phyloP scores from a whole-genome alignment of 306 rosid species.

The Castanospermum australe region DNA sequence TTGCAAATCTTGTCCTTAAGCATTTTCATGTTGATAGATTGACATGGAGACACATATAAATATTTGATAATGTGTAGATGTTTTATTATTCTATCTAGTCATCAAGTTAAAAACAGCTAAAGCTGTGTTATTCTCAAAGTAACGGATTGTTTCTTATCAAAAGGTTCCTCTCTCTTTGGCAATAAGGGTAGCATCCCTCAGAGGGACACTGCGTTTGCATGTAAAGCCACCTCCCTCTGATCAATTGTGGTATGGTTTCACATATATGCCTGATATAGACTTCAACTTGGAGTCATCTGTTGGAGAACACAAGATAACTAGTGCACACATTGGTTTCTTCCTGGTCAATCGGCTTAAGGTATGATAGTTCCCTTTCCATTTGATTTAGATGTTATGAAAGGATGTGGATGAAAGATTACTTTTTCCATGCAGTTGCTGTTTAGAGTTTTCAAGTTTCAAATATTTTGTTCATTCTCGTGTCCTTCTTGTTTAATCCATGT shows the following conservation, averaged over 20 bases:
- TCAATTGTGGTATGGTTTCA: conserved; percentile 86
- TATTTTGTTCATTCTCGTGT: not conserved
- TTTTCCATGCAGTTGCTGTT: not conserved
- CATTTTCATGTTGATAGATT: conserved; percentile 16
- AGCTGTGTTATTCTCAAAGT: conserved; percentile 17
- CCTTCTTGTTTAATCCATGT: not conserved
- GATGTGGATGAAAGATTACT: not conserved
- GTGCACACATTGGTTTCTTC: conserved; percentile 62
- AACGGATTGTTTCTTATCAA: conserved; percentile 35
- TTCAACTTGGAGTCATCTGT: conserved; percentile 75
- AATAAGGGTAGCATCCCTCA: conserved; percentile 73
- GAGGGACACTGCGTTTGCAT: conserved; percentile 82
- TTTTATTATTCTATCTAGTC: conserved; percentile 8
- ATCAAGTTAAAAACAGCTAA: conserved; percentile 21
- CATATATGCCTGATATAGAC: conserved; percentile 87
- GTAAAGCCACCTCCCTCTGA: conserved; percentile 97
- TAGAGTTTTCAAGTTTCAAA: not conserved
- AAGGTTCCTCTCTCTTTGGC: conserved; percentile 87
- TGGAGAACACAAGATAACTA: conserved; percentile 85
- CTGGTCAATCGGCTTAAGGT: conserved; percentile 82
- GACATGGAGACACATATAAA: not conserved
- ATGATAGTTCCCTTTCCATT: conserved; percentile 30
- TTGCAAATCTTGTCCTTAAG: not conserved
- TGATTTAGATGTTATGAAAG: conserved; percentile 1
- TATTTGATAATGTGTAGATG: not conserved